Base-by-base conservation (phyloP, 1,284 basidiomycete species). In the Inonotus hispidus region DNA sequence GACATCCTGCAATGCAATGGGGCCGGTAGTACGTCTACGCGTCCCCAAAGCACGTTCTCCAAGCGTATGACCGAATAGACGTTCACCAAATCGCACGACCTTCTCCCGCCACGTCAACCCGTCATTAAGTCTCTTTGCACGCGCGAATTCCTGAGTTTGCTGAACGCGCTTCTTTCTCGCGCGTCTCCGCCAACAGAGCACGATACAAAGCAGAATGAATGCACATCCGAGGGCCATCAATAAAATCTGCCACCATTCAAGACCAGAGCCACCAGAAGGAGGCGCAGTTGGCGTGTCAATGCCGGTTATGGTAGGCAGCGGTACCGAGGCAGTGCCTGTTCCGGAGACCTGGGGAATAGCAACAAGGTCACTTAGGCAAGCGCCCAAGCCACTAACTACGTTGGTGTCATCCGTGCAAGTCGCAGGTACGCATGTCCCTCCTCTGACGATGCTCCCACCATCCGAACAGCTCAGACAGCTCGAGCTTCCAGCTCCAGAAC, bases 191-290 rank as follows among this genome's bases (percentile, higher is more conserved):
- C 84, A 90, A 67, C 78, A 78, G 73, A 83, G 78, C 60, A 92
- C 67, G 64, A 89, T 69, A 45, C 82, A 71, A 41, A 90, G 62
- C 70, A 90, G 87, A 71, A 92, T 85, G 73, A 90, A 87, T 11
- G 85, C 83, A 69, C 87, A 89, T 6, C 90, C 90, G 35, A 90
- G 79, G 0, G 85, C 77, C 87, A 92, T 91, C 62, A 92, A 79
- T 45, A 91, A 76, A 65, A 91, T 91, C 72, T 92, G 78, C 90
- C 90, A 92, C 88, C 89, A 90, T 62, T 76, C 74, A 11, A 92
- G 73, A 16, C 73, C 65, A 23, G 68, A 66, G 45, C 64, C 70
- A n/a, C 68, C n/a, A 68, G 71, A 13, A 71, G 66, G 1, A 71
- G 68, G 11, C 77, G 76, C 27, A 3, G 68, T 66, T 23, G 83